Evolutionary conservation across 257 asterid species (phyloP), one percentile per base, ranked within the genome.

Genomic region (Scutellaria galericulata): DNA sequence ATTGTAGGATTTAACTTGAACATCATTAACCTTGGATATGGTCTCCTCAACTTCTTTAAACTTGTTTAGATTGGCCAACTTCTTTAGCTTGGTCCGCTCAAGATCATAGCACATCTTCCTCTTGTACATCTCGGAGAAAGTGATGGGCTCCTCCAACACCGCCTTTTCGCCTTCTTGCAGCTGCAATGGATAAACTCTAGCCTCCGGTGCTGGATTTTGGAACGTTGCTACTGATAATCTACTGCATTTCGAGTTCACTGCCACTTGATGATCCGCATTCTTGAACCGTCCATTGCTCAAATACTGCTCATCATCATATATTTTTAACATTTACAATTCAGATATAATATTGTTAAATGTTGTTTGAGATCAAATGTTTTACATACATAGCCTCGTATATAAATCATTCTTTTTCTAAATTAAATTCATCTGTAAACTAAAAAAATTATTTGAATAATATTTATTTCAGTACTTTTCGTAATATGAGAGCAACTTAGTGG

Each of bases 261-360:
- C 98, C 0, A 89, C 99, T 69, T 86, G 99, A 52, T 94, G 98
- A 59, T 94, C 98, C 0, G 98, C 99, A 9, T 87, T 91, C 89
- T 88, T 92, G 83, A 94, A 94, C 83, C 99, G 81, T 76, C 99
- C 99, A 24, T 94, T 91, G 82, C 99, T 94, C 45, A 94, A 64
- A 44, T 78, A 94, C 98, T 92, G 76, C 40, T 9, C 37, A 31
- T 31, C 37, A 31, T 31, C 37, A 31, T 31, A 31, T 31, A 31
- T 31, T 31, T 31, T 31, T 31, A 31, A 31, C 37, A 31, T 31
- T 31, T 31, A 31, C 37, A 31, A 31, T 31, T 4, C 4, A 31
- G 37, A 31, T 31, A 31, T 2, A 31, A 2, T 31, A 31, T 24
- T 24, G 27, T 24, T 24, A 24, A 24, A 24, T 24, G 27, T 2